A percentile compares a stretch with the other conserved stretches of the same genome.
phyloP scores from a whole-genome alignment of 495 filamentous ascomycete genomes.

The Trichodelitschia bisporula region DNA sequence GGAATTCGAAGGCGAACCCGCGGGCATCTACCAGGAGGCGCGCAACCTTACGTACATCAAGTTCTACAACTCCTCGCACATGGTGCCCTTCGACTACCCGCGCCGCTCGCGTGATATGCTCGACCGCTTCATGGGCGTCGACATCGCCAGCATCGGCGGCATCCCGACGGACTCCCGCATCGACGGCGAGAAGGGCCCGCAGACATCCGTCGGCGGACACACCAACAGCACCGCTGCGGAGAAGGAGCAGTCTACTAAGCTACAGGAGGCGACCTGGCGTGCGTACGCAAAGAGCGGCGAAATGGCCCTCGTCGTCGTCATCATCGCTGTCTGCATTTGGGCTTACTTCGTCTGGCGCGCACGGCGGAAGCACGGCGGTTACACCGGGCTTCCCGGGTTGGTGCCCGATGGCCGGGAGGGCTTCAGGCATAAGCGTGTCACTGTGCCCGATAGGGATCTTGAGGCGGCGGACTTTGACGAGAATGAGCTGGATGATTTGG shows the following conservation, averaged over 20 bases:
- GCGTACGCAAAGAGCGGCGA: constrained; percentile 86
- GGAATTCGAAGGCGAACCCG: constrained; percentile 79
- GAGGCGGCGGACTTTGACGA: constrained; percentile 84
- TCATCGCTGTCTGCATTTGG: constrained; percentile 52
- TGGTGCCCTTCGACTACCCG: constrained; percentile 89
- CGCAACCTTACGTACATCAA: constrained; percentile 87
- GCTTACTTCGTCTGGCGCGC: constrained; percentile 71
- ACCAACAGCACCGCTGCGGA: constrained; percentile 53
- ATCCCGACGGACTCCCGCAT: constrained; percentile 61
- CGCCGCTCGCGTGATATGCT: constrained; percentile 85
- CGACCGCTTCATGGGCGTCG: constrained; percentile 82
- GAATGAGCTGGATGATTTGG: constrained; percentile 55
- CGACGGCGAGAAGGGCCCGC: constrained; percentile 61
- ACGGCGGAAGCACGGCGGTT: constrained; percentile 28
- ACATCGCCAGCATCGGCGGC: constrained; percentile 80
- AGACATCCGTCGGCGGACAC: constrained; percentile 73
- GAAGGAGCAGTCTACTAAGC: constrained; percentile 44
- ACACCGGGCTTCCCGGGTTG: constrained; percentile 19
- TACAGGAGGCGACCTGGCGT: constrained; percentile 71
- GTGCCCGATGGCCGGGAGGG: constrained; percentile 14
- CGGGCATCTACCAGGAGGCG: constrained; percentile 81
- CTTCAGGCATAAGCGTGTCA: constrained; percentile 24
- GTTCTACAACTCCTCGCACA: constrained; percentile 88
- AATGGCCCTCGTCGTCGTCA: constrained; percentile 65
- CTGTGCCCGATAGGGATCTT: constrained; percentile 25